Percentiles rank a stretch among this genome's conserved stretches.
Evolutionary conservation across 1,284 basidiomycete species (phyloP).

Genomic region (Chondrostereum purpureum): DNA sequence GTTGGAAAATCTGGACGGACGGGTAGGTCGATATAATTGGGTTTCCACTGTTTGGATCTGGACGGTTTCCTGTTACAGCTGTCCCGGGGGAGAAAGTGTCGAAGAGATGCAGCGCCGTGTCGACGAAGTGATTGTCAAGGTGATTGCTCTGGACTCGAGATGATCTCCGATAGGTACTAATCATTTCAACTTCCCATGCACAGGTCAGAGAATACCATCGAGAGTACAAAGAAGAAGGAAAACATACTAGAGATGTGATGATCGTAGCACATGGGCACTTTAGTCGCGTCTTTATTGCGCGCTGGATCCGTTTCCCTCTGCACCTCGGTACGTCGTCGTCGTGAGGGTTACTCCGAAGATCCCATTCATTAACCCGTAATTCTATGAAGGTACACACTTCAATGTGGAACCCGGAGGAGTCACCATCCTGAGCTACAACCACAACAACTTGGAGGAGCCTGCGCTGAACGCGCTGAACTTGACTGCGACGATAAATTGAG

Average conservation of each 20-base stretch:
- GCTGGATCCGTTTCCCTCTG: conserved; percentile 72
- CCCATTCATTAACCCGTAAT: not conserved
- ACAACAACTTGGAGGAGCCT: conserved; percentile 70
- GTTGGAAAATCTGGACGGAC: conserved; percentile 80
- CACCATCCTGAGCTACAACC: conserved; percentile 70
- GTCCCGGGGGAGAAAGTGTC: conserved; percentile 81
- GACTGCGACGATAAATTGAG: conserved; percentile 40
- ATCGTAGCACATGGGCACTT: conserved; percentile 83
- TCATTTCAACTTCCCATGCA: no score
- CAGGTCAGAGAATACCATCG: conserved; percentile 75
- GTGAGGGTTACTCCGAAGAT: no score
- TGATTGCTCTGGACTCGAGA: conserved; percentile 16
- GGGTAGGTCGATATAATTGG: conserved; percentile 50
- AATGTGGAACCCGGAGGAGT: conserved; percentile 79
- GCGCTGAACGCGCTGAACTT: conserved; percentile 69
- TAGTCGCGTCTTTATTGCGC: conserved; percentile 74
- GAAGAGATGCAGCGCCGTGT: conserved; percentile 75
- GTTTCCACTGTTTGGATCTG: not conserved
- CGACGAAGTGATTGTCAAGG: conserved; percentile 70
- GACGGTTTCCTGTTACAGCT: conserved; percentile 37
- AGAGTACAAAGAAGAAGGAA: conserved; percentile 60
- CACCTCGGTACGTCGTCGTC: conserved; percentile 42
- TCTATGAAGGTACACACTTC: conserved; percentile 58
- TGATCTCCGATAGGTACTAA: not conserved
- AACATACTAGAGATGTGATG: conserved; percentile 63